Conservation (phyloP, 2,329 filamentous ascomycete genomes). For the Coniella vitis region DNA sequence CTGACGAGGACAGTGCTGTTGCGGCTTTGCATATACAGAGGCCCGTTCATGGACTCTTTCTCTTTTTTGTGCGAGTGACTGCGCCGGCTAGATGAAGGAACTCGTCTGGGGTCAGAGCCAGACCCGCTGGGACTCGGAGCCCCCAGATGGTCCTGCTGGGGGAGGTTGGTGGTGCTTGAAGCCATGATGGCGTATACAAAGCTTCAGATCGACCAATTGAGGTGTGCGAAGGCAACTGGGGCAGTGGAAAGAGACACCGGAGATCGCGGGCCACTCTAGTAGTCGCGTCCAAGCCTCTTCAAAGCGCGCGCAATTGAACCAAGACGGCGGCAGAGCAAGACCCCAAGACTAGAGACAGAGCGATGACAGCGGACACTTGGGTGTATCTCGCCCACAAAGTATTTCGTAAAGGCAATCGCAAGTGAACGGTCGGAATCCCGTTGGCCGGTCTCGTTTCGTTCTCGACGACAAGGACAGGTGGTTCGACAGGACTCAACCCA, state of each 20-base stretch:
- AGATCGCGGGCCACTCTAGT: slow-evolving; percentile 1
- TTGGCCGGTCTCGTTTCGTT: neutral
- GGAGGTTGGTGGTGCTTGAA: slow-evolving; percentile 5
- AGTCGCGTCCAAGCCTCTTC: neutral
- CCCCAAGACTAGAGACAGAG: neutral
- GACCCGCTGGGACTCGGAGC: slow-evolving; percentile 5
- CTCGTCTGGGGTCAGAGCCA: slow-evolving; percentile 10
- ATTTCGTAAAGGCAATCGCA: neutral
- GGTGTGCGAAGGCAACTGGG: neutral
- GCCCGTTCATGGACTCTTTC: slow-evolving; percentile 44
- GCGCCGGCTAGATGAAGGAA: slow-evolving; percentile 19
- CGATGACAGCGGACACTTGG: neutral
- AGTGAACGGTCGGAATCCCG: neutral
- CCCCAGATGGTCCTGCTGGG: slow-evolving; percentile 6
- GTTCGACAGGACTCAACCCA: neutral
- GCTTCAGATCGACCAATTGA: neutral
- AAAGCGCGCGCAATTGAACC: slow-evolving; percentile 1
- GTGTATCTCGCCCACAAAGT: neutral
- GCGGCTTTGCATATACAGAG: slow-evolving; percentile 50
- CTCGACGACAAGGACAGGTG: neutral
- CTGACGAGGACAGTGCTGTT: slow-evolving; percentile 48
- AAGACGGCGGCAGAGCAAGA: neutral
- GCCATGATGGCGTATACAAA: slow-evolving; percentile 10
- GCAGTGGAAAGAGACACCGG: neutral
- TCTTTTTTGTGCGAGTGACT: slow-evolving; percentile 27